These are phyloP conservation scores for Stachybotrys elegans DNA, from an alignment of 2,329 filamentous ascomycete species.

Conservation along the genomic window DNA sequence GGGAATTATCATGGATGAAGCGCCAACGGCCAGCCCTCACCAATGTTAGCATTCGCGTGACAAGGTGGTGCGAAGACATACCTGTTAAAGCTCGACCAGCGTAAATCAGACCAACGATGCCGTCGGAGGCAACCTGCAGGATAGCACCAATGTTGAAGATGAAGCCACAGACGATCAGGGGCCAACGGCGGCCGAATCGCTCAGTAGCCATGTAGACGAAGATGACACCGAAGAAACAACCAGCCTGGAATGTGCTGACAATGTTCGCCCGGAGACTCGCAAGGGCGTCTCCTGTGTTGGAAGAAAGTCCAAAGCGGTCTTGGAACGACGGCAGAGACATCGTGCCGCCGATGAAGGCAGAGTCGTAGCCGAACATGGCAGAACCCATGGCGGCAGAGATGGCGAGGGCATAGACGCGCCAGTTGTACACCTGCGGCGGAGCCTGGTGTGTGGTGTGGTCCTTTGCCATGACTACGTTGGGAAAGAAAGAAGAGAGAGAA, in stretches of 20 bases:
- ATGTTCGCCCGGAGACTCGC: conserved; percentile 3
- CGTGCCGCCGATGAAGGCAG: conserved; percentile 3
- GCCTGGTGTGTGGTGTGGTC: conserved; percentile 10
- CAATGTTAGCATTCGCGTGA: too few relatives aligned
- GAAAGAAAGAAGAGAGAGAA: too few relatives aligned
- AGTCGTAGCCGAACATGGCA: conserved; percentile 11
- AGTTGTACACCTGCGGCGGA: conserved; percentile 19
- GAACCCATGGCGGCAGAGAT: conserved; percentile 19
- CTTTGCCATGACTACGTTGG: too few relatives aligned
- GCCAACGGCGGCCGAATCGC: conserved; percentile 36
- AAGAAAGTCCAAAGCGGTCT: conserved; percentile 1
- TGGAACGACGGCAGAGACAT: conserved; percentile 4
- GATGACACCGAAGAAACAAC: conserved; percentile 28
- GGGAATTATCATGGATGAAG: conserved; percentile 38
- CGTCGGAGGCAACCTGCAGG: conserved; percentile 19
- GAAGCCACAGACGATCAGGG: conserved; percentile 33
- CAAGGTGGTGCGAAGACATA: too few relatives aligned
- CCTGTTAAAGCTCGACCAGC: conserved; percentile 40
- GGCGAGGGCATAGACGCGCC: conserved; percentile 20
- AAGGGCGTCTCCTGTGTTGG: not conserved
- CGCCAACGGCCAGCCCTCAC: conserved; percentile 42
- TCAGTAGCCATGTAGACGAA: conserved; percentile 37
- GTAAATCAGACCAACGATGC: conserved; percentile 30
- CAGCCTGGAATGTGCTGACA: conserved; percentile 22
- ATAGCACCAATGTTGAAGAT: conserved; percentile 30